Conservation (phyloP, 2,329 filamentous ascomycete species). For the Shiraia sp. region DNA sequence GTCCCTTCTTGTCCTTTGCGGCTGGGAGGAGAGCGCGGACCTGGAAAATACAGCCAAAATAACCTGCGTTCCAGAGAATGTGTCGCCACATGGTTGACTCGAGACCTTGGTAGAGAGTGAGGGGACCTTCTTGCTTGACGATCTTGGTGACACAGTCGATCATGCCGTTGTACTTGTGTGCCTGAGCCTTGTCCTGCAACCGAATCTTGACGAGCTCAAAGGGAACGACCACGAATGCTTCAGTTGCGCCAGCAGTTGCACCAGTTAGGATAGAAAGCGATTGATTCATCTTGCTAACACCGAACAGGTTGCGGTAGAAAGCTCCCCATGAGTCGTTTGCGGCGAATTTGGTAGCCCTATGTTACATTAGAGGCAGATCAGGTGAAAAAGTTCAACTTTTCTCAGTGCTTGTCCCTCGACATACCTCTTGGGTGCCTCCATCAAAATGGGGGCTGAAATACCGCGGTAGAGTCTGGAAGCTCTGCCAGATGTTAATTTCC, state of each 20-base stretch:
- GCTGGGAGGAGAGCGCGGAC: conserved; percentile 82
- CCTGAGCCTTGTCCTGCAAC: conserved; percentile 91
- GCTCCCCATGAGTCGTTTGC: conserved; percentile 98
- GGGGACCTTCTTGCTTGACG: conserved; percentile 76
- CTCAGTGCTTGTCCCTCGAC: not conserved
- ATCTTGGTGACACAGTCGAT: conserved; percentile 81
- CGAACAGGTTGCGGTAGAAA: conserved; percentile 87
- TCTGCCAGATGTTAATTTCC: conserved; percentile 50
- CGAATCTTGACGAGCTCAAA: conserved; percentile 99
- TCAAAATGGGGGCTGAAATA: conserved; percentile 92
- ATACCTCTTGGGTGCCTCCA: conserved; percentile 88
- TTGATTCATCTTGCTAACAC: conserved; percentile 85
- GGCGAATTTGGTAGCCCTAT: conserved; percentile 92
- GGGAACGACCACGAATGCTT: conserved; percentile 94
- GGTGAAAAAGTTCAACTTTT: too few species aligned
- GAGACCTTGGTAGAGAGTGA: conserved; percentile 94
- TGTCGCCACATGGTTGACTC: conserved; percentile 98
- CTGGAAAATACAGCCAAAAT: conserved; percentile 99
- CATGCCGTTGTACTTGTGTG: conserved; percentile 83
- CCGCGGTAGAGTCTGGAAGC: conserved; percentile 92
- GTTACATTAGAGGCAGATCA: conserved; percentile 5
- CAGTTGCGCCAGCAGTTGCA: conserved; percentile 91
- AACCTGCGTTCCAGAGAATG: conserved; percentile 90
- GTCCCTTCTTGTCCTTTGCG: conserved; percentile 75
- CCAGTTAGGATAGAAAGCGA: conserved; percentile 89